Conservation (phyloP, 2,329 filamentous ascomycete species). For the Arthrobotrys musiformis region DNA sequence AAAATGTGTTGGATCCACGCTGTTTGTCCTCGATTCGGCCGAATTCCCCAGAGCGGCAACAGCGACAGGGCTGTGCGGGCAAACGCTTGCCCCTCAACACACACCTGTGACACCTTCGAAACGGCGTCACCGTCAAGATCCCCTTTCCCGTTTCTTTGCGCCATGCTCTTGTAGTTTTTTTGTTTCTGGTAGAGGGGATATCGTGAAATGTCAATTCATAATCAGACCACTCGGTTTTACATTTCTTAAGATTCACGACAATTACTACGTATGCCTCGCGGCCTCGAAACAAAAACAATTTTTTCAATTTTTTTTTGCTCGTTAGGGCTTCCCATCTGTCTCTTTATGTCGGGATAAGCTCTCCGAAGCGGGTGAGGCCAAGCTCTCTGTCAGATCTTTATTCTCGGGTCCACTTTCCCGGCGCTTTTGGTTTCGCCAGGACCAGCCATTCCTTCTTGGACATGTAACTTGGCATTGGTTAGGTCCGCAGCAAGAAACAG, state of each 20-base stretch:
- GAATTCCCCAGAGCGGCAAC: constrained; percentile 15
- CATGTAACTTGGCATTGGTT: constrained; percentile 44
- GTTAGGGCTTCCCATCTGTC: constrained; percentile 34
- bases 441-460: constrained; percentile 43
- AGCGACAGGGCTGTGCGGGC: constrained; percentile 20
- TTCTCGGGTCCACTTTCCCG: constrained; percentile 47
- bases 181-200: constrained; percentile 29
- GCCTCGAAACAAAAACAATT: constrained; percentile 33
- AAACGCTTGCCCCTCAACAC: constrained; percentile 34
- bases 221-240: constrained; percentile 48
- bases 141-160: constrained; percentile 33
- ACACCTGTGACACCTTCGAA: constrained; percentile 48
- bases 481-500: constrained; percentile 40
- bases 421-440: constrained; percentile 39
- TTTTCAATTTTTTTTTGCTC: not conserved
- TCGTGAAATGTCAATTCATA: constrained; percentile 28
- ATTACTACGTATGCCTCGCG: constrained; percentile 29
- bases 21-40: not conserved
- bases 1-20: not conserved
- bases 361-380: constrained; percentile 38
- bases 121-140: constrained; percentile 28
- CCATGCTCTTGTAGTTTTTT: not conserved
- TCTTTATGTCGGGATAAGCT: constrained; percentile 11
- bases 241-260: constrained; percentile 10
- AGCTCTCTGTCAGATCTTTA: constrained; percentile 26